phyloP scores from a whole-genome alignment of 2,329 filamentous ascomycete genomes.

The Thelonectria discophora region DNA sequence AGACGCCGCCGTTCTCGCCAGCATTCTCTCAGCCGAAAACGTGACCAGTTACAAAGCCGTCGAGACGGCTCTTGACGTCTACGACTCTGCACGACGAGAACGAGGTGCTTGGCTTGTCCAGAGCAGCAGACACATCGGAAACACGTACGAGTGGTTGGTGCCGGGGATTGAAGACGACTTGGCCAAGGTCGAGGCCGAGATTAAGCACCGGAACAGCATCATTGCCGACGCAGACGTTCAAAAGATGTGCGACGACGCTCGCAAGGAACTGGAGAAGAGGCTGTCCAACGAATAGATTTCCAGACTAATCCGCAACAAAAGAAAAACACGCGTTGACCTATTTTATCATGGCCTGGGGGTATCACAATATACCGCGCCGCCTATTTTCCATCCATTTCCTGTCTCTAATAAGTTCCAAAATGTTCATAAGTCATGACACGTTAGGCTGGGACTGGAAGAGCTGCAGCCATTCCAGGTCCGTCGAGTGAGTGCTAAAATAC shows the following conservation, averaged over 20 bases:
- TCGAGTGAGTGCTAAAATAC: constrained; percentile 3
- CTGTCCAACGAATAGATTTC: background rate
- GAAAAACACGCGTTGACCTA: background rate
- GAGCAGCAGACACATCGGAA: constrained; percentile 20
- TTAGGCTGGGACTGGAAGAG: constrained; percentile 9
- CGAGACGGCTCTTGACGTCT: constrained; percentile 10
- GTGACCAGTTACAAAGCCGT: background rate
- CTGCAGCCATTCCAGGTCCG: constrained; percentile 4
- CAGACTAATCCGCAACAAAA: background rate
- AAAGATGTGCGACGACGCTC: constrained; percentile 14
- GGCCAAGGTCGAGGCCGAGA: constrained; percentile 16
- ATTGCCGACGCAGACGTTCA: constrained; percentile 20
- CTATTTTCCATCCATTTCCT: background rate
- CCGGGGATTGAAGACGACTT: constrained; percentile 12
- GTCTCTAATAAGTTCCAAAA: background rate
- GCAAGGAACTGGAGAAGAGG: constrained; percentile 1
- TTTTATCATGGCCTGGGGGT: background rate
- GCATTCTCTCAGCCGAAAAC: constrained; percentile 2
- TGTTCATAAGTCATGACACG: constrained; percentile 3
- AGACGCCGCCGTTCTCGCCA: constrained; percentile 19
- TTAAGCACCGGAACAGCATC: constrained; percentile 17
- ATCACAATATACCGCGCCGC: background rate
- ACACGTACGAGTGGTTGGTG: constrained; percentile 22
- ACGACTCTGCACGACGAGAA: constrained; percentile 14
- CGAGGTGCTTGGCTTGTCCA: constrained; percentile 13